Evolutionary conservation across 2,329 filamentous ascomycete species (phyloP), one percentile per base, ranked within the genome.

Genomic region (Graphilbum sp.): DNA sequence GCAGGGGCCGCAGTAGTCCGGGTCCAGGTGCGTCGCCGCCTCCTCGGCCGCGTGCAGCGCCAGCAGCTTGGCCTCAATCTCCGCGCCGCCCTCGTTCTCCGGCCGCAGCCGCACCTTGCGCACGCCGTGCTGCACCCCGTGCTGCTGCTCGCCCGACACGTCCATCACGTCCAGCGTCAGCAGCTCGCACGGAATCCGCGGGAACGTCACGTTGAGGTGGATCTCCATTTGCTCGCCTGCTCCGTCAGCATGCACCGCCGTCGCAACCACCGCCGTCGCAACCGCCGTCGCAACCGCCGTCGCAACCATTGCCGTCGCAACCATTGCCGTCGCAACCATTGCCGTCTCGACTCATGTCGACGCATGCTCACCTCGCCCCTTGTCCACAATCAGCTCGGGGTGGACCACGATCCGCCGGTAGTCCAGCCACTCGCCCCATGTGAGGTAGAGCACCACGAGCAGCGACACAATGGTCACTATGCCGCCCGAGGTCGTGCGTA

Each of bases 151-250:
- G 45, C 90, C 90, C 18, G 86, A 94, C 20, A 96, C 88, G 61
- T 98, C 90, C 90, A 98, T 98, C 40, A 98, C 88, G 57, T 98
- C 90, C 50, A 98, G 77, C 12, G 90, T 95, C 47, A 96, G 67
- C 37, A 98, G 75, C 59, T 96, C 88, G 63, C 90, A 98, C 10
- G 90, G 90, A 48, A 98, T 72, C 45, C 78, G 77, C 10, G 90
- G 90, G 56, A 98, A 98, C 34, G 85, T 90, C 43, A 98, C 78
- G 64, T 98, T 98, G 60, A 98, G 72, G 57, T 94, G 86, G 47
- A 98, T 98, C 58, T 96, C 90, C 88, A 98, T 96, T 59, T 88
- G 85, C 67, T 98, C 87, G 57, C 85, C 82, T 85, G 49, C n/a
- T n/a, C n/a, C n/a, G n/a, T n/a, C n/a, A n/a, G n/a, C n/a, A n/a